Evolutionary conservation across 805 yeast species (phyloP).

Genomic region (Candida chauliodis): DNA sequence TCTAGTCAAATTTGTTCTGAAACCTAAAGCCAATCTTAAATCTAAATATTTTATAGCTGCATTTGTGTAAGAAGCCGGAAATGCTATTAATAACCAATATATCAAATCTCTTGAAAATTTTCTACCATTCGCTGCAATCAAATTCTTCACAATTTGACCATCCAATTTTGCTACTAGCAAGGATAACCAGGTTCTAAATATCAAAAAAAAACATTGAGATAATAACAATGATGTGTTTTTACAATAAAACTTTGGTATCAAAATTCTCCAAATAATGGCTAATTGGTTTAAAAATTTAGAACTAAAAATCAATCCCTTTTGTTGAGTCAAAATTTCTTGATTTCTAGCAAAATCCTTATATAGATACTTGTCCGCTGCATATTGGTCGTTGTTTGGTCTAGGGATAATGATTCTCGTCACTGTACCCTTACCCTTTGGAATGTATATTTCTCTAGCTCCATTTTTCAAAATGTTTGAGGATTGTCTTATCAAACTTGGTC

Average conservation of each 20-base stretch:
- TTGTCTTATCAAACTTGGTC: constrained; percentile 39
- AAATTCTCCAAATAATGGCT: constrained; percentile 70
- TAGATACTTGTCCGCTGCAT: constrained; percentile 53
- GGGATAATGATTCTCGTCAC: constrained; percentile 40
- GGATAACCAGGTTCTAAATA: constrained; percentile 83
- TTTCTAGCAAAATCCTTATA: constrained; percentile 44
- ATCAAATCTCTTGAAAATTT: constrained; percentile 73
- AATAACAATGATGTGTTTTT: constrained; percentile 63
- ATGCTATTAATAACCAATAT: constrained; percentile 85
- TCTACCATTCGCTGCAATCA: constrained; percentile 75
- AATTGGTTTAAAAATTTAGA: constrained; percentile 72
- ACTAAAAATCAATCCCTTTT: constrained; percentile 31
- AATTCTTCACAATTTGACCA: constrained; percentile 87
- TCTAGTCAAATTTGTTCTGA: constrained; percentile 78
- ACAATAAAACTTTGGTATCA: constrained; percentile 72
- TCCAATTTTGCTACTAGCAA: constrained; percentile 83
- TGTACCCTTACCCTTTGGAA: constrained; percentile 39
- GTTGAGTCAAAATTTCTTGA: constrained; percentile 10
- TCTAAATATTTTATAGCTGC: constrained; percentile 83
- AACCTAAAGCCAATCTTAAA: constrained; percentile 71
- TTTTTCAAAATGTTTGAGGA: constrained; percentile 41
- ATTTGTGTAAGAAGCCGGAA: constrained; percentile 91
- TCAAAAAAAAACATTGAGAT: constrained; percentile 69
- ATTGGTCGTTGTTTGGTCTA: constrained; percentile 44
- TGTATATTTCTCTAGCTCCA: constrained; percentile 45